A percentile compares a stretch with the other conserved stretches of the same genome.
Conservation (phyloP, 108 stramenopile species). For the Nitzschia sp. region DNA sequence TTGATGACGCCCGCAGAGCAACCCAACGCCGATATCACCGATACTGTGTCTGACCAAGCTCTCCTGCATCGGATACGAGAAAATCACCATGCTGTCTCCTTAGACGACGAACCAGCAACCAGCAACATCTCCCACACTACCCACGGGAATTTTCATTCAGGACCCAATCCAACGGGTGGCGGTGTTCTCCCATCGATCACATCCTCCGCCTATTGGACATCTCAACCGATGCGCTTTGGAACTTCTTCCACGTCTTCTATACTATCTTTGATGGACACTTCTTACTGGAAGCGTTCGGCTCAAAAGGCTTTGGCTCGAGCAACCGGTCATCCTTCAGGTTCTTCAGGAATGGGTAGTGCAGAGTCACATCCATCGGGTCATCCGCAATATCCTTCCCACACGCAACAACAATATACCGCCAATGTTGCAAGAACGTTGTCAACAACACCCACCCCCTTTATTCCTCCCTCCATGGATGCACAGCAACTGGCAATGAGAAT, state of each 20-base stretch:
- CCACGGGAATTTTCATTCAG: neutral
- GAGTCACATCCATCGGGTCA: neutral
- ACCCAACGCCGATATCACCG: constrained; percentile 26
- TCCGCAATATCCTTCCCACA: neutral
- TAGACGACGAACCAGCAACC: neutral
- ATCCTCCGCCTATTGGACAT: neutral
- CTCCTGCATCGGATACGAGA: constrained; percentile 11
- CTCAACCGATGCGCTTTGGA: neutral
- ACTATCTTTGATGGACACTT: constrained; percentile 29
- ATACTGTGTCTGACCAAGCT: constrained; percentile 20
- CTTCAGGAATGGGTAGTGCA: neutral
- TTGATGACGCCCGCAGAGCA: constrained; percentile 21
- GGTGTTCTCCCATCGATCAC: too few species aligned
- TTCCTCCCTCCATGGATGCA: constrained; percentile 36
- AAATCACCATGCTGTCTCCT: constrained; percentile 12
- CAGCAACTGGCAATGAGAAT: constrained; percentile 43
- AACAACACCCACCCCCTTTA: neutral
- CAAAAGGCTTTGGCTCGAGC: constrained; percentile 32
- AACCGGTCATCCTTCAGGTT: constrained; percentile 12
- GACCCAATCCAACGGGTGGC: too few species aligned
- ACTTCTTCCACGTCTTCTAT: constrained; percentile 28
- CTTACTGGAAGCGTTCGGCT: constrained; percentile 31
- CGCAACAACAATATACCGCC: neutral
- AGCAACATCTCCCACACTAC: constrained; percentile 15
- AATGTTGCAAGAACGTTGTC: neutral